Percentiles rank a stretch among this genome's conserved stretches.
Evolutionary conservation across 805 yeast species (phyloP).

Genomic region (Kluyveromyces aestuarii): DNA sequence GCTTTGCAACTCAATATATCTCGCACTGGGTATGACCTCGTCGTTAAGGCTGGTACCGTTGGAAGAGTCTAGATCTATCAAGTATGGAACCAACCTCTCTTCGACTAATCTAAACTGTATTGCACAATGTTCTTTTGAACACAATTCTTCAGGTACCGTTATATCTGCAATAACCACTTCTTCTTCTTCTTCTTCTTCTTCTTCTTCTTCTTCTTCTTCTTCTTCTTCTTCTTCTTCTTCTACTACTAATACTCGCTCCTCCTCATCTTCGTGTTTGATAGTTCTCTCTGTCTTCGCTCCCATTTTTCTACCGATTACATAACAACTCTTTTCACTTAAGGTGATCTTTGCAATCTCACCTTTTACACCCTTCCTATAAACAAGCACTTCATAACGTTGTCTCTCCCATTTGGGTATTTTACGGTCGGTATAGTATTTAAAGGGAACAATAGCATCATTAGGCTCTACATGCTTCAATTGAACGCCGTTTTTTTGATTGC

Average conservation of each 20-base stretch:
- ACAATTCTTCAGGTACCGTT: slow-evolving; percentile 27
- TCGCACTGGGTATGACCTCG: slow-evolving; percentile 29
- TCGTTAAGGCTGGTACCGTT: slow-evolving; percentile 40
- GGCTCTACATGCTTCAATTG: slow-evolving; percentile 34
- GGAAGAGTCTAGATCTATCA: slow-evolving; percentile 40
- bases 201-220: no score
- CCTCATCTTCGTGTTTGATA: not conserved
- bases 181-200: slow-evolving; percentile 7
- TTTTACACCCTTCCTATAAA: slow-evolving; percentile 23
- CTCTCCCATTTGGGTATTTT: slow-evolving; percentile 14
- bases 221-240: slow-evolving; percentile 7
- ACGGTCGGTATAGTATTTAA: slow-evolving; percentile 9
- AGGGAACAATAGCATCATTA: slow-evolving; percentile 24
- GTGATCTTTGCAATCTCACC: slow-evolving; percentile 15
- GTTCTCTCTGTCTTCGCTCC: slow-evolving; percentile 1
- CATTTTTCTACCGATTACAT: slow-evolving; percentile 31
- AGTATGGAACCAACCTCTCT: slow-evolving; percentile 26
- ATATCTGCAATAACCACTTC: slow-evolving; percentile 30
- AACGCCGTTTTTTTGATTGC: slow-evolving; percentile 28
- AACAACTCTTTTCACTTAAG: slow-evolving; percentile 22
- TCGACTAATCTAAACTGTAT: slow-evolving; percentile 33
- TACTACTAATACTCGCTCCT: not conserved
- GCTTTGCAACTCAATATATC: slow-evolving; percentile 34
- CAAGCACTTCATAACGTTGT: slow-evolving; percentile 20
- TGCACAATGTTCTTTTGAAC: slow-evolving; percentile 42